Conservation (phyloP, 306 rosid species). For the Cercis canadensis region DNA sequence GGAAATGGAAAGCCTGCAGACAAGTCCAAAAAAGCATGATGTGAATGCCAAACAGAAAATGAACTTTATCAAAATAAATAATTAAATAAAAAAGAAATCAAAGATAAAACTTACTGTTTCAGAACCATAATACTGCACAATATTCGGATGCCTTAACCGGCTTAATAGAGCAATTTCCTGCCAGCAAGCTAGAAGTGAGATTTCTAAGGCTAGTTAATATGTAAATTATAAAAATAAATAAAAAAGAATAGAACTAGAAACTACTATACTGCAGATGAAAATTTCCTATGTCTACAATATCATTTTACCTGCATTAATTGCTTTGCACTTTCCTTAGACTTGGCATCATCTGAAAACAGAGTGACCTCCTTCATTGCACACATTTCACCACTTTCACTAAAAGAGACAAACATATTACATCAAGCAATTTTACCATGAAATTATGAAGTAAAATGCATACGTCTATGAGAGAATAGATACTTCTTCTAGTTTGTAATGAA, state of each 20-base stretch:
- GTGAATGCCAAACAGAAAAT: conserved; percentile 16
- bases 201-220: conserved; percentile 29
- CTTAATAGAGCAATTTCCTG: conserved; percentile 94
- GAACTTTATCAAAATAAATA: conserved; percentile 27
- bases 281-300: conserved; percentile 14
- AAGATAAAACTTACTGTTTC: conserved; percentile 78
- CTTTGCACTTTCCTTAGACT: conserved; percentile 94
- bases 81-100: conserved; percentile 19
- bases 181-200: conserved; percentile 42
- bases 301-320: conserved; percentile 87
- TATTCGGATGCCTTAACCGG: conserved; percentile 95
- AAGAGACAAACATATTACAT: conserved; percentile 39
- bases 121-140: conserved; percentile 94
- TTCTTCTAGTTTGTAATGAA: background rate
- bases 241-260: conserved; percentile 36
- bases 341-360: conserved; percentile 94
- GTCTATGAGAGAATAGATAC: background rate
- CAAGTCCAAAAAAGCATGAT: conserved; percentile 13
- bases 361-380: conserved; percentile 99
- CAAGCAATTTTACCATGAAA: conserved; percentile 10
- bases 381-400: conserved; percentile 95
- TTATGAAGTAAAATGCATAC: background rate
- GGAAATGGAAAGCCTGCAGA: conserved; percentile 20
- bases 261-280: conserved; percentile 25
- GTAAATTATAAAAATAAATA: background rate